Conservation (phyloP, 805 yeast genomes). For the Cephaloascus fragrans region DNA sequence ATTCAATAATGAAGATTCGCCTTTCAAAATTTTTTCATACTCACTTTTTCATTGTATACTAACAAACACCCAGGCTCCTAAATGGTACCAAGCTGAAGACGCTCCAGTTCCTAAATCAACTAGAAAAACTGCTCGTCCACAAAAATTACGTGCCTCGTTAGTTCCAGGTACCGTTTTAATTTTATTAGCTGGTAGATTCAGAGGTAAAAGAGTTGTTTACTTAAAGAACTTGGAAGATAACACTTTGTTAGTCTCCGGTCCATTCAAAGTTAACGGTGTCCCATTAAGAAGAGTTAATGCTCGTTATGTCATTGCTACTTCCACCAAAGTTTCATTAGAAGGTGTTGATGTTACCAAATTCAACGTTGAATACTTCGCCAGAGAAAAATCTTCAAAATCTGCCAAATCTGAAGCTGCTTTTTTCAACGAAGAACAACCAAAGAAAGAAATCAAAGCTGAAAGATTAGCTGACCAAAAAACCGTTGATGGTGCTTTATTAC, state of each 20-base stretch:
- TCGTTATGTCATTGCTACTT: conserved; percentile 97
- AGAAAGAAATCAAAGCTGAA: conserved; percentile 84
- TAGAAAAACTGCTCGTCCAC: conserved; percentile 89
- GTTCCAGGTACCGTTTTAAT: conserved; percentile 98
- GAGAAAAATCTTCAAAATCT: conserved; percentile 79
- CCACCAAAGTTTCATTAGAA: conserved; percentile 78
- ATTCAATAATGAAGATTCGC: too few relatives aligned
- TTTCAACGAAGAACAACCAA: conserved; percentile 68
- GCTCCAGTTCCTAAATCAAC: conserved; percentile 79
- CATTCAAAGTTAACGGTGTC: conserved; percentile 99
- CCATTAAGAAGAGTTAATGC: conserved; percentile 99
- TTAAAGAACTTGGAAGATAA: conserved; percentile 95
- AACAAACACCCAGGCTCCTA: conserved; percentile 49
- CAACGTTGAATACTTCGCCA: conserved; percentile 92
- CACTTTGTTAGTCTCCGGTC: conserved; percentile 95
- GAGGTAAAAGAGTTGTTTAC: conserved; percentile 99
- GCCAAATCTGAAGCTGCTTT: conserved; percentile 87
- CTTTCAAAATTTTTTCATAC: too few relatives aligned
- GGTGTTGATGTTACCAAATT: conserved; percentile 83
- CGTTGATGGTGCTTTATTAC: conserved; percentile 85
- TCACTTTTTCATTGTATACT: conserved; percentile 7
- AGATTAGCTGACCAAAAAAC: conserved; percentile 95
- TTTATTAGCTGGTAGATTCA: conserved; percentile 97
- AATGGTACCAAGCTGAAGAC: conserved; percentile 93
- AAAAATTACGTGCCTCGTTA: conserved; percentile 89